phyloP scores from a whole-genome alignment of 345 rosid species.

The Isatis tinctoria region DNA sequence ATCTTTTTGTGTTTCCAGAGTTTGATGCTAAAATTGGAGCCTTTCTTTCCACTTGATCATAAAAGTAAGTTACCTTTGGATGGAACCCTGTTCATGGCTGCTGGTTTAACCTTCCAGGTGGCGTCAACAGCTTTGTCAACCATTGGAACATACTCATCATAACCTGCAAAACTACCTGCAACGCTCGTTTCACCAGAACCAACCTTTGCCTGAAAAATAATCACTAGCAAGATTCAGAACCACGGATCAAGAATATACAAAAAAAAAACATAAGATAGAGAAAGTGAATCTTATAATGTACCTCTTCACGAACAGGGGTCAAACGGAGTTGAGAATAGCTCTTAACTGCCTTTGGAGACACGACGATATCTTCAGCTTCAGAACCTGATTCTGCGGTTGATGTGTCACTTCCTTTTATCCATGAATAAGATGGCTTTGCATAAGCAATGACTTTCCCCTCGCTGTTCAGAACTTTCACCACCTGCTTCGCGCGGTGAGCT shows the following conservation, averaged over 20 bases:
- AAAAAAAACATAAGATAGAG: not conserved
- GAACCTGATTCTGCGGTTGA: slow-evolving; percentile 99
- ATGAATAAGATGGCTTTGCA: slow-evolving; percentile 79
- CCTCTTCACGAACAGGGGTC: slow-evolving; percentile 99
- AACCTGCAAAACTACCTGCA: slow-evolving; percentile 70
- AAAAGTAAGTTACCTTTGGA: slow-evolving; percentile 56
- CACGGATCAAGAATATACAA: not conserved
- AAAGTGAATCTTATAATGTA: slow-evolving; percentile 19
- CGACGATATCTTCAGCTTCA: slow-evolving; percentile 85
- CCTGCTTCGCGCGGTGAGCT: slow-evolving; percentile 72
- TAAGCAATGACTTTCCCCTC: slow-evolving; percentile 92
- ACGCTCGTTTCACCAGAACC: slow-evolving; percentile 55
- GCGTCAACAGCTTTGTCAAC: slow-evolving; percentile 96
- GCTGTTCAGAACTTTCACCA: slow-evolving; percentile 82
- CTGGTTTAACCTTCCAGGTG: slow-evolving; percentile 69
- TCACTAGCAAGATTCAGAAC: not conserved
- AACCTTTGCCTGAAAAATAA: slow-evolving; percentile 56
- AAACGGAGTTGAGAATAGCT: slow-evolving; percentile 78
- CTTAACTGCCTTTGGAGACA: slow-evolving; percentile 86
- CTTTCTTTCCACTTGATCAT: not conserved
- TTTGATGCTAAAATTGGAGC: not conserved
- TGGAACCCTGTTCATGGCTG: slow-evolving; percentile 38
- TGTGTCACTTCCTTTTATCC: slow-evolving; percentile 93
- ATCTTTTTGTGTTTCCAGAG: not conserved
- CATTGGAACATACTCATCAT: slow-evolving; percentile 98